Percentiles rank a stretch among this genome's conserved stretches.
Evolutionary conservation across 2,329 filamentous ascomycete species (phyloP).

Genomic region (Stachybotrys echinatus): DNA sequence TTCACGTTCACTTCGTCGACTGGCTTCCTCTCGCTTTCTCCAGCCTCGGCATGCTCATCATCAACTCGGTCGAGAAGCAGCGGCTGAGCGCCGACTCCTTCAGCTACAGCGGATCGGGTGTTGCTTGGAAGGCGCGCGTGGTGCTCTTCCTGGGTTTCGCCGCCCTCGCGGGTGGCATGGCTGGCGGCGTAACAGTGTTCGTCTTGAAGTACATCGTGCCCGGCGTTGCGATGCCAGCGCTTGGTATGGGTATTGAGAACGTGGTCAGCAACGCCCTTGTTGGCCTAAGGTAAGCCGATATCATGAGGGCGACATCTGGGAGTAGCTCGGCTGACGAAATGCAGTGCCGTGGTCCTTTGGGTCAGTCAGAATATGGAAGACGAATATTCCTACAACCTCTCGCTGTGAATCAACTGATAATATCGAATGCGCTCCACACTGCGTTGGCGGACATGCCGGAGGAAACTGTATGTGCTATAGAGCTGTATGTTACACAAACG

Average conservation of each 20-base stretch:
- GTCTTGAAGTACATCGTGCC: slow-evolving; percentile 60
- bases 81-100: slow-evolving; percentile 59
- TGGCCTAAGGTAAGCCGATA: slow-evolving; percentile 47
- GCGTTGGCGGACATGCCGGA: background rate
- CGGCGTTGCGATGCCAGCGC: slow-evolving; percentile 51
- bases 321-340: slow-evolving; percentile 9
- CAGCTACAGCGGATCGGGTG: slow-evolving; percentile 55
- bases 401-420: slow-evolving; percentile 36
- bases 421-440: background rate
- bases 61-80: slow-evolving; percentile 65
- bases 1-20: slow-evolving; percentile 62
- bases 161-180: slow-evolving; percentile 61
- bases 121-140: slow-evolving; percentile 64
- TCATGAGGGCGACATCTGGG: background rate
- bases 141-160: slow-evolving; percentile 65
- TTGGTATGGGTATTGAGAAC: slow-evolving; percentile 62
- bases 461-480: background rate
- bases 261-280: slow-evolving; percentile 61
- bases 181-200: slow-evolving; percentile 62
- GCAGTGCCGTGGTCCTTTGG: slow-evolving; percentile 60
- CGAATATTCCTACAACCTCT: slow-evolving; percentile 64
- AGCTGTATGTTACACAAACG: background rate
- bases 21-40: slow-evolving; percentile 66
- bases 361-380: slow-evolving; percentile 69
- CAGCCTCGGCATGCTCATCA: slow-evolving; percentile 64